Base-by-base conservation (phyloP, 805 yeast species). In the Suhomyces xylopsoci region DNA sequence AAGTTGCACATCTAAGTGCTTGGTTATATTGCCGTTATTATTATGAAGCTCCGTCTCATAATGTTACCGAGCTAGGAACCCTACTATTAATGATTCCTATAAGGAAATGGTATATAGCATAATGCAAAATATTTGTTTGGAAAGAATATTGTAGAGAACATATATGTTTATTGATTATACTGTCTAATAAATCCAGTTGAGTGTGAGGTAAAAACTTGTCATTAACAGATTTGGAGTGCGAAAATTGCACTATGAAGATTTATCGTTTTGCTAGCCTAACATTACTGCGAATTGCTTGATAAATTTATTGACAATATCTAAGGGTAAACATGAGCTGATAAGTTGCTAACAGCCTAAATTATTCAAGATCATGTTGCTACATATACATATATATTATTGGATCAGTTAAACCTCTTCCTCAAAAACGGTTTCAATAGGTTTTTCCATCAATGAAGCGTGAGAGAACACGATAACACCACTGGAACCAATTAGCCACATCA, bases 371-470 rank as follows among this genome's bases (percentile, higher is more conserved):
- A 12, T 30, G 34, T 4, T 30, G 7, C n/a, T 9, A 26, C 12
- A 12, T 28, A 28, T 4, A 28, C 32, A 28, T 28, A 28, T 28
- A 28, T 28, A 28, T 28, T 28, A 28, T 28, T 28, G n/a, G 17
- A 9, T 7, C 26, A 20, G 19, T 51, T 64, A 75, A 38, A 75
- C 79, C 59, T 87, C 90, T 67, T 90, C 97, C 65, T 91, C 94
- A 66, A 93, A 94, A 17, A 93, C 92, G 38, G 93, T 85, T 74
- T 94, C 98, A 55, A 92, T 85, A 19, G 99, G 99, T 73, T 93
- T 94, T 66, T 94, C 98, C 82, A 94, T 79, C 57, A 93, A 76
- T 3, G 92, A 78, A 45, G 97, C 99, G 70, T 94, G 99, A 3
- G 90, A 80, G 46, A 91, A 73, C 41, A 93, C 88, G 36, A 87